Evolutionary conservation across 2,329 filamentous ascomycete genomes (phyloP).

Genomic region (Beauveria pseudobassiana): DNA sequence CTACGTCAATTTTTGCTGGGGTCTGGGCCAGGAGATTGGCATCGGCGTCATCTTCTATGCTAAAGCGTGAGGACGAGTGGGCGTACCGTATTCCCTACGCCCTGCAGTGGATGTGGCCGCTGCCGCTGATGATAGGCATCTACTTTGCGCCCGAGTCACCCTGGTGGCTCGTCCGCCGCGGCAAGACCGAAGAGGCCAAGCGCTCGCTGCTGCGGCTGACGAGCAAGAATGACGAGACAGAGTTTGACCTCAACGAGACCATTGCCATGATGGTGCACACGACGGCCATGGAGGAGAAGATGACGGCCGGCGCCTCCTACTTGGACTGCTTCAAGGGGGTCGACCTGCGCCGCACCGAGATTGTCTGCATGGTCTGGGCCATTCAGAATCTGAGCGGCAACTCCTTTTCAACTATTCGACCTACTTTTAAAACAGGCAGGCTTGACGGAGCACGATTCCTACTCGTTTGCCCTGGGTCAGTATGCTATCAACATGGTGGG

Average conservation of each 20-base stretch:
- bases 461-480: constrained; percentile 55
- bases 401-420: constrained; percentile 59
- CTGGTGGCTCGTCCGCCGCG: constrained; percentile 69
- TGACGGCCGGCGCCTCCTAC: constrained; percentile 67
- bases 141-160: constrained; percentile 63
- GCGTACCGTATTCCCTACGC: constrained; percentile 64
- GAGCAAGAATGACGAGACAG: constrained; percentile 52
- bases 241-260: constrained; percentile 76
- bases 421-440: constrained; percentile 56
- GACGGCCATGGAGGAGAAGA: constrained; percentile 68
- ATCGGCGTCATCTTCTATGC: constrained; percentile 67
- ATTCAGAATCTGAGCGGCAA: constrained; percentile 58
- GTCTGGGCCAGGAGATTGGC: constrained; percentile 65
- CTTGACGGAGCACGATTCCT: constrained; percentile 42
- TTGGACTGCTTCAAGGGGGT: constrained; percentile 77
- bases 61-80: constrained; percentile 59
- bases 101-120: constrained; percentile 72
- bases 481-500: constrained; percentile 71
- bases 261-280: constrained; percentile 91
- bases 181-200: constrained; percentile 58
- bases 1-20: constrained; percentile 73
- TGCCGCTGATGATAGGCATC: constrained; percentile 59
- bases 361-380: constrained; percentile 57
- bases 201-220: constrained; percentile 58
- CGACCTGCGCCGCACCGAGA: constrained; percentile 69